Evolutionary conservation across 129 eudicot genomes (phyloP).

Genomic region (Cynara cardunculus): DNA sequence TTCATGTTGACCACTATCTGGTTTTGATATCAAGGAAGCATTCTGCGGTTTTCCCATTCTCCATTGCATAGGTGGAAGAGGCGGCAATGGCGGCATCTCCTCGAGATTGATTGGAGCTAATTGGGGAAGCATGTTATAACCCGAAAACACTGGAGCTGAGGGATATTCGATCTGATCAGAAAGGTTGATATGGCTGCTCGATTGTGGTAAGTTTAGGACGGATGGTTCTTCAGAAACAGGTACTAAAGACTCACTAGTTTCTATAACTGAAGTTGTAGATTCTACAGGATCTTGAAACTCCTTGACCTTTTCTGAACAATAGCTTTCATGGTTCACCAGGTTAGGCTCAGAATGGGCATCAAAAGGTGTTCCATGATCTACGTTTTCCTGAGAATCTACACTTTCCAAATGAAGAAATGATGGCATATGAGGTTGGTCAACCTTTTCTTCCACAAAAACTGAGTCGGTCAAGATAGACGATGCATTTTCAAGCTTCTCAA

Average conservation of each 20-base stretch:
- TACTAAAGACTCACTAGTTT: constrained; percentile 1
- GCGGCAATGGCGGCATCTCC: constrained; percentile 91
- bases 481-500: constrained; percentile 19
- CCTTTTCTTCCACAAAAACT: constrained; percentile 22
- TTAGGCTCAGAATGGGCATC: constrained; percentile 20
- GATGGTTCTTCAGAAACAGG: constrained; percentile 19
- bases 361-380: constrained; percentile 16
- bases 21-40: constrained; percentile 24
- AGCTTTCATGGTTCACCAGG: neutral
- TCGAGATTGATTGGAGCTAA: constrained; percentile 43
- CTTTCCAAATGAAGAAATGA: constrained; percentile 1
- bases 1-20: constrained; percentile 22
- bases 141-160: constrained; percentile 21
- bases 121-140: constrained; percentile 31
- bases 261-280: neutral
- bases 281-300: constrained; percentile 17
- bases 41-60: constrained; percentile 59
- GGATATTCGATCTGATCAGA: constrained; percentile 24
- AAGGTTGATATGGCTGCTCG: constrained; percentile 7
- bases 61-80: constrained; percentile 97
- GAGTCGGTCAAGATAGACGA: constrained; percentile 14
- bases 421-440: constrained; percentile 10
- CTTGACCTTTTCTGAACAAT: neutral
- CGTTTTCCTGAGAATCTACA: constrained; percentile 13
- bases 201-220: constrained; percentile 16